phyloP scores from a whole-genome alignment of 2,329 filamentous ascomycete species.

The Onygena corvina region DNA sequence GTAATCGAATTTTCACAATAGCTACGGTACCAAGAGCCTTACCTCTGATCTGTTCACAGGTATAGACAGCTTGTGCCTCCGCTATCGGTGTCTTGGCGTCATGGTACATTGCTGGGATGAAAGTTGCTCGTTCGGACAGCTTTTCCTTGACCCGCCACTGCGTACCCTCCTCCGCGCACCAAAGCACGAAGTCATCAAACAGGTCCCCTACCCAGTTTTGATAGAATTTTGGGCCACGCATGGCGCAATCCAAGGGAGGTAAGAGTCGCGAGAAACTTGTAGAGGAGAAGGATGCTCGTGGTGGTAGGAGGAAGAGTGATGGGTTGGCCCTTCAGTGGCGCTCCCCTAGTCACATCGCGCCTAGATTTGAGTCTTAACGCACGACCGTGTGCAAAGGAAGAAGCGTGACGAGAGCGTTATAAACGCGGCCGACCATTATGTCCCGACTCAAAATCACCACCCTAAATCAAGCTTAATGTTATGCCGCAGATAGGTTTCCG shows the following conservation, averaged over 20 bases:
- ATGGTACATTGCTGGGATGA: not conserved
- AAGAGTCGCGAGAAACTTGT: too few relatives aligned
- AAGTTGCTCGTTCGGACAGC: not conserved
- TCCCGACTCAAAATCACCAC: too few relatives aligned
- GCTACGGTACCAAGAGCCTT: slow-evolving; percentile 4
- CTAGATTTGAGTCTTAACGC: too few relatives aligned
- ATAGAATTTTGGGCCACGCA: not conserved
- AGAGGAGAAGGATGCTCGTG: too few relatives aligned
- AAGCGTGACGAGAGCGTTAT: too few relatives aligned
- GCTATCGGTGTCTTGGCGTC: not conserved
- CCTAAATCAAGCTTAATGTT: too few relatives aligned
- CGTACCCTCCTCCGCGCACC: not conserved
- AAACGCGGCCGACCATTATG: too few relatives aligned
- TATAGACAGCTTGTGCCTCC: slow-evolving; percentile 9
- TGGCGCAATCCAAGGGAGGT: not conserved
- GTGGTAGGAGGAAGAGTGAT: not conserved
- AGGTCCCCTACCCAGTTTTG: slow-evolving; percentile 1
- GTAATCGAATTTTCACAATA: slow-evolving; percentile 11
- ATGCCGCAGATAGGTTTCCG: too few relatives aligned
- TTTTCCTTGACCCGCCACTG: not conserved
- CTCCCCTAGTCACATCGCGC: too few relatives aligned
- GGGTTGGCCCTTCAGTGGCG: not conserved
- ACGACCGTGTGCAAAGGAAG: too few relatives aligned
- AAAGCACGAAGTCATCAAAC: not conserved
- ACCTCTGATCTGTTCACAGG: slow-evolving; percentile 6